Evolutionary conservation across 305 asterid genomes (phyloP).

Genomic region (Striga hermonthica): DNA sequence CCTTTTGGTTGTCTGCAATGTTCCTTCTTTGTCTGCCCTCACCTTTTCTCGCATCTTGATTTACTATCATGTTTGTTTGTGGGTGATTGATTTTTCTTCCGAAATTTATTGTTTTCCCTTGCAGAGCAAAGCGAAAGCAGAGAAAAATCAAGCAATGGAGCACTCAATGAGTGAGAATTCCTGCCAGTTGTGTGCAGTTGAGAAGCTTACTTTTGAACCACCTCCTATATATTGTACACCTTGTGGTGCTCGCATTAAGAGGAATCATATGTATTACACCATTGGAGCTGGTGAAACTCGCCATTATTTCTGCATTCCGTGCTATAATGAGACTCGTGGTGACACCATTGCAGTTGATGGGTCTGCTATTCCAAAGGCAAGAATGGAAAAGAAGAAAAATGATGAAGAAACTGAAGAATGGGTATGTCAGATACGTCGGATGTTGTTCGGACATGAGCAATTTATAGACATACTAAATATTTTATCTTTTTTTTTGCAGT

Average conservation of each 20-base stretch:
- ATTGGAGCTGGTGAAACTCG: conserved; percentile 88
- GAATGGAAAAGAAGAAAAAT: conserved; percentile 92
- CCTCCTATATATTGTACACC: conserved; percentile 88
- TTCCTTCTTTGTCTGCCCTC: conserved; percentile 17
- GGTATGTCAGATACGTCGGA: conserved; percentile 48
- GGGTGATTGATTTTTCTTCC: conserved; percentile 17
- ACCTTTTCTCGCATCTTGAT: conserved; percentile 24
- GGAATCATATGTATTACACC: conserved; percentile 92
- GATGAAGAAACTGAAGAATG: conserved; percentile 95
- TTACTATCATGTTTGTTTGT: conserved; percentile 22
- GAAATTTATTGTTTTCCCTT: conserved; percentile 30
- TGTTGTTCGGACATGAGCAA: conserved; percentile 17
- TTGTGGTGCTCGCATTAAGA: conserved; percentile 94
- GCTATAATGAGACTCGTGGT: conserved; percentile 89
- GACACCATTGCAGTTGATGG: conserved; percentile 74
- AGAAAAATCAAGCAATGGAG: conserved; percentile 94
- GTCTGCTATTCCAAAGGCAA: conserved; percentile 62
- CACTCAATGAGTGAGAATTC: conserved; percentile 86
- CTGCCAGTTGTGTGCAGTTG: conserved; percentile 98
- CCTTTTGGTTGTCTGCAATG: conserved; percentile 22
- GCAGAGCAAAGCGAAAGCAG: conserved; percentile 94
- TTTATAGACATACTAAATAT: conserved; percentile 29
- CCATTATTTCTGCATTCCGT: conserved; percentile 79
- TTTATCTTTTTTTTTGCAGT: conserved; percentile 46
- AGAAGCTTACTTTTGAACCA: conserved; percentile 89